These are phyloP conservation scores for Metarhizium rileyi DNA, from an alignment of 2,329 filamentous ascomycete species.

Conservation along the genomic window DNA sequence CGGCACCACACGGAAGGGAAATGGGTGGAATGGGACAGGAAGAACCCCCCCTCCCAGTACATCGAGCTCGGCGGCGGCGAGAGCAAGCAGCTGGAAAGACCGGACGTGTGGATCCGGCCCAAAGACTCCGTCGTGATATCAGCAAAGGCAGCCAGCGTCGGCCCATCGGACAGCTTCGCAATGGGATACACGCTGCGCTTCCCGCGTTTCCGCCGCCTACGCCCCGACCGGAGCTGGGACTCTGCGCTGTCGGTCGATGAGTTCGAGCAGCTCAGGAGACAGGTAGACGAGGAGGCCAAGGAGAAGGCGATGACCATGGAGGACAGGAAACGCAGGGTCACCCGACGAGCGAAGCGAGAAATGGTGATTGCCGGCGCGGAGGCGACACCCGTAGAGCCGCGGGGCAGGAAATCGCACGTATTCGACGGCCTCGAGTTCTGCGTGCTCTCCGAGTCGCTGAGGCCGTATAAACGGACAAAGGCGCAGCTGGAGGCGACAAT, in stretches of 20 bases:
- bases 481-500: constrained; percentile 69
- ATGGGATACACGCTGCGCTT: constrained; percentile 74
- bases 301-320: constrained; percentile 73
- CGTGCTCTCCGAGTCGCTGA: constrained; percentile 66
- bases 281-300: constrained; percentile 59
- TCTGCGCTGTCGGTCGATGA: constrained; percentile 68
- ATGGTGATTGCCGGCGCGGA: constrained; percentile 64
- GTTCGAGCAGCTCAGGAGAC: constrained; percentile 61
- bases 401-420: constrained; percentile 48
- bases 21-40: constrained; percentile 77
- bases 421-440: constrained; percentile 75
- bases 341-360: constrained; percentile 58
- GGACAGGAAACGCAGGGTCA: constrained; percentile 44
- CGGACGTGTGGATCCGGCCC: constrained; percentile 89
- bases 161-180: constrained; percentile 67
- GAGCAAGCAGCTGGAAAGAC: constrained; percentile 59
- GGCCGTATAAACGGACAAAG: constrained; percentile 66
- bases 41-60: constrained; percentile 64
- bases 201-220: constrained; percentile 74
- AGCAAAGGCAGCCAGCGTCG: constrained; percentile 78
- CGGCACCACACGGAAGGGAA: constrained; percentile 80
- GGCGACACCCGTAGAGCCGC: constrained; percentile 31
- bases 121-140: constrained; percentile 79
- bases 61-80: constrained; percentile 76
- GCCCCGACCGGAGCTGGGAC: constrained; percentile 78